Evolutionary conservation across 129 eudicot species (phyloP).

Genomic region (Escallonia rubra): DNA sequence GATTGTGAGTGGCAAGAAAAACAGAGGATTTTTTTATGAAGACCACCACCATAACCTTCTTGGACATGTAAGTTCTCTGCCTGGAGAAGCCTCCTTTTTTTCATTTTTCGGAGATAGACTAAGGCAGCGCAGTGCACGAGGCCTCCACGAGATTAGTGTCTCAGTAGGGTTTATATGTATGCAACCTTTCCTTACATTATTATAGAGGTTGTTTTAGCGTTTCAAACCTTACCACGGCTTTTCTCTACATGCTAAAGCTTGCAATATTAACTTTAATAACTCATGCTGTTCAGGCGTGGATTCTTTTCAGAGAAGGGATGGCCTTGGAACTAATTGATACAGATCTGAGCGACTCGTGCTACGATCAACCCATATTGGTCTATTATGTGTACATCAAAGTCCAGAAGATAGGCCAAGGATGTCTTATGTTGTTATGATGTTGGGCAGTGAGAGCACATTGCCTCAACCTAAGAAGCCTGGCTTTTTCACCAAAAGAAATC

Average conservation of each 20-base stretch:
- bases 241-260: neutral
- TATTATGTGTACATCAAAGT: conserved; percentile 46
- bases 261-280: neutral
- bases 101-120: too few relatives aligned
- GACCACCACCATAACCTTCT: too few relatives aligned
- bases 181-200: too few relatives aligned
- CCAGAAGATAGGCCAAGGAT: conserved; percentile 50
- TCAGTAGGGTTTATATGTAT: too few relatives aligned
- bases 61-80: too few relatives aligned
- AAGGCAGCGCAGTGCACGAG: too few relatives aligned
- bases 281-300: conserved; percentile 35
- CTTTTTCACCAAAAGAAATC: conserved; percentile 31
- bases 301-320: conserved; percentile 38
- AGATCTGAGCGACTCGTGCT: conserved; percentile 20
- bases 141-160: too few relatives aligned
- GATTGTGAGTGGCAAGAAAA: too few relatives aligned
- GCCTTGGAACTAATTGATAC: conserved; percentile 30
- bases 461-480: conserved; percentile 49
- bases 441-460: conserved; percentile 30
- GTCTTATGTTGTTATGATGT: conserved; percentile 35
- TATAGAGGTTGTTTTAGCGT: too few relatives aligned
- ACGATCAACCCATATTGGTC: conserved; percentile 33
- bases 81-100: too few relatives aligned
- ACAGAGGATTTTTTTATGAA: too few relatives aligned
- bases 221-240: too few relatives aligned